phyloP scores from a whole-genome alignment of 192 early-diverging fungal genomes.

The Backusella circina region DNA sequence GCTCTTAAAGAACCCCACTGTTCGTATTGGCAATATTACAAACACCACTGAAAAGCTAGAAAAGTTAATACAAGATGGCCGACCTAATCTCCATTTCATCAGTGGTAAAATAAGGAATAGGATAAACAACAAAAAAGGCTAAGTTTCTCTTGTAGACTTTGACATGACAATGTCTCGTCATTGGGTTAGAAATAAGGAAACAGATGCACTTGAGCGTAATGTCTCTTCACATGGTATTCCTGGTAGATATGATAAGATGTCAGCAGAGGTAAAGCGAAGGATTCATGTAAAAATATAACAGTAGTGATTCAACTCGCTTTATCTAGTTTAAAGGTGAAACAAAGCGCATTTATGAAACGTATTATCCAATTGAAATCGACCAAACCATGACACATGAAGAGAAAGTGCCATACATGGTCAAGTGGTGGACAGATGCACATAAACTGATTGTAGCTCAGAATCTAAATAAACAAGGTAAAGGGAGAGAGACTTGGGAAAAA shows the following conservation, averaged over 20 bases:
- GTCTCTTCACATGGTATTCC: constrained; percentile 44
- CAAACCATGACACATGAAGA: constrained; percentile 42
- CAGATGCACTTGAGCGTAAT: constrained; percentile 35
- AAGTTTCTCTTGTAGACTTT: constrained; percentile 47
- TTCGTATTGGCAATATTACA: constrained; percentile 37
- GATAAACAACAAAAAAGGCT: not conserved
- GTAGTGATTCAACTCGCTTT: too few species aligned
- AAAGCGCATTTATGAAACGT: constrained; percentile 52
- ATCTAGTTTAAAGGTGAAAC: constrained; percentile 47
- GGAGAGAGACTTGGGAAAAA: not conserved
- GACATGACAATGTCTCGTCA: constrained; percentile 69
- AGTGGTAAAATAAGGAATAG: constrained; percentile 33
- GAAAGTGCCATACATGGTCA: constrained; percentile 64
- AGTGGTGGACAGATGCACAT: constrained; percentile 72
- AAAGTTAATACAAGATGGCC: constrained; percentile 48
- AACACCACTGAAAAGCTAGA: constrained; percentile 39
- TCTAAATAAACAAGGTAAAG: constrained; percentile 37
- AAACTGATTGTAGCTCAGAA: constrained; percentile 45
- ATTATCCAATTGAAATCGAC: constrained; percentile 71
- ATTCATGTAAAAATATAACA: not conserved
- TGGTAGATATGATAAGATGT: constrained; percentile 27
- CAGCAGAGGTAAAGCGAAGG: constrained; percentile 32
- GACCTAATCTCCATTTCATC: constrained; percentile 52
- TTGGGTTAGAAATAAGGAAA: constrained; percentile 32
- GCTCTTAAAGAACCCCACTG: constrained; percentile 19